Base-by-base conservation (phyloP, 208 protist genomes). In the Acanthamoeba sp. region DNA sequence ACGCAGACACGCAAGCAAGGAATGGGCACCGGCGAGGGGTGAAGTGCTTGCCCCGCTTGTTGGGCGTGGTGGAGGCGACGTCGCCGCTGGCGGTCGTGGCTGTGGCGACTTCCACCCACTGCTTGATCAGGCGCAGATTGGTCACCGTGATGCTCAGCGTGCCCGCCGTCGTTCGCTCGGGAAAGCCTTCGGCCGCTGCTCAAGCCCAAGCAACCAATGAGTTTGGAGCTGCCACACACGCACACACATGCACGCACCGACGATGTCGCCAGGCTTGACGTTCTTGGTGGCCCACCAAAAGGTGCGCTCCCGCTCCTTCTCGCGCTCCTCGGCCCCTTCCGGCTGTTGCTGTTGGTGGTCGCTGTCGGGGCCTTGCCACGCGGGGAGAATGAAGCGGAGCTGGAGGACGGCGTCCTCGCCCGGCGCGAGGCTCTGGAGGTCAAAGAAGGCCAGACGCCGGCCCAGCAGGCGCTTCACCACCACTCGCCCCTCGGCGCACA, bases 381-480 rank as follows among this genome's bases (percentile, higher is more conserved):
- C 34, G 12, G 34, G 7, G 40, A 84, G 40, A 20, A 55, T 42
- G 40, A 84, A 52, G 40, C 73, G 73, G 27, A 84, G 73, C 73
- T 84, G 73, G 40, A 84, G 73, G 42, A 84, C 73, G 73, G 73
- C 73, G 22, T 84, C 73, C 38, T 84, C 73, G 16, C 73, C 73
- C 29, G 73, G 73, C 1, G 73, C 73, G 12, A 84, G 16, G 38
- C 73, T 84, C 73, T 84, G 73, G 10, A 84, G 38, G 42, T 84
- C 73, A 22, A 84, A 84, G 73, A 84, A 84, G 34, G 73, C 73
- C 73, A 84, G 73, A 6, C 73, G 73, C 9, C 73, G 73, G 40
- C 73, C 73, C 38, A 84, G 73, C 73, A 84, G 40, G 0, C 73
- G 73, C 73, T 84, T 84, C 73, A 84, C 73, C 73, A 84, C 73